Evolutionary conservation across 2,329 filamentous ascomycete species (phyloP), one percentile per base, ranked within the genome.

Genomic region (Furcasterigmium sp.): DNA sequence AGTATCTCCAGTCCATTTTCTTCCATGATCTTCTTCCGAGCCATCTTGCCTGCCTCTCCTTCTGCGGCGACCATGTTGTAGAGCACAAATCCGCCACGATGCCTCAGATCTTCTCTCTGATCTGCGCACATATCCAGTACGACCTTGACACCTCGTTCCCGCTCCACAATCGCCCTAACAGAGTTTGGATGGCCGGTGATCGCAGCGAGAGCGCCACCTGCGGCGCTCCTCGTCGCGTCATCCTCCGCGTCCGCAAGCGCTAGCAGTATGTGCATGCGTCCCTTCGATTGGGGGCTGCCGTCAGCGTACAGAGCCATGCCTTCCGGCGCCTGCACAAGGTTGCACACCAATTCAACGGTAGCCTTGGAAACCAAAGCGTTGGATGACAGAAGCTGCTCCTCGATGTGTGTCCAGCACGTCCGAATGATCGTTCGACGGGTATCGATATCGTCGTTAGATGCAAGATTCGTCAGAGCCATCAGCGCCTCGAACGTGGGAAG

Each of bases 391-490:
- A 97, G 70, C 15, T 91, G 77, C 52, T 96, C 89, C 61, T 97
- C 93, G 35, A 95, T 75, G 17, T 80, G 79, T 1, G 80, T 61
- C 79, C 88, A 95, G 1, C 84, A 80, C 4, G 77, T 70, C 9
- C 85, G 80, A 28, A 95, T 80, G 39, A 95, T 91, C 14, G 76
- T 71, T 28, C 76, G 72, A 36, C 84, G 77, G 6, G 78, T 75
- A 6, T 81, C 77, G 26, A 80, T 73, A 47, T 84, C 76, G 42
- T 91, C 84, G 11, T 84, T 78, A 0, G 88, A 94, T 0, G 91
- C 93, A 8, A 98, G 78, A 54, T 98, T 98, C 1, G 93, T 97
- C 28, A 98, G 77, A 0, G 93, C 91, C 61, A 97, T 85, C 8
- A 98, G 76, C 1, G 85, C 77, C 64, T 98, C 93, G 53, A 97